Base-by-base conservation (phyloP, 805 yeast species). In the Hanseniaspora mollemarum region DNA sequence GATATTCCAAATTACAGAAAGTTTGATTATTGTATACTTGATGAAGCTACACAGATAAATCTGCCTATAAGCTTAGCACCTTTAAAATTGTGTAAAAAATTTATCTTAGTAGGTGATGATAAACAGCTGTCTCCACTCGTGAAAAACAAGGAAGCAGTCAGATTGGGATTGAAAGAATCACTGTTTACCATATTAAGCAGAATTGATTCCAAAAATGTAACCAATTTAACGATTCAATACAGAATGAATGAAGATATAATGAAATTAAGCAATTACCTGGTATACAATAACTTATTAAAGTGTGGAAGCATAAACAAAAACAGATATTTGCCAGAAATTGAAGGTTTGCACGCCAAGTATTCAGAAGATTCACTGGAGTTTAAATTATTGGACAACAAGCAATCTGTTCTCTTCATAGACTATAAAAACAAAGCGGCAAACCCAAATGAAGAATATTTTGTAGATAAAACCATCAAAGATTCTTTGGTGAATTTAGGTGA, bases 61-160 rank as follows among this genome's bases (percentile, higher is more conserved):
- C 72, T 90, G 72, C 98, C 99, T 0, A 73, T 85, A 5, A 83
- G 94, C 57, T 64, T 92, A 26, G 98, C 97, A 0, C 97, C 98
- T 0, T 63, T 92, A 43, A 65, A 87, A 29, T 76, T 75, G 56
- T 81, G 87, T 31, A 81, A 82, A 41, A 83, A 76, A 63, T 92
- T 90, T 62, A 74, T 92, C 1, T 71, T 92, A 54, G 96, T 92
- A n/a, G 99, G 99, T 9, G 99, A 92, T 62, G 97, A 92, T 63
- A 78, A 75, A 56, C 99, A 92, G 63, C 69, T 92, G 24, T 94
- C 96, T 2, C 98, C 99, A 0, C 69, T 92, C 46, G 87, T 92
- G 0, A 72, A 75, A 24, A 78, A 78, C 57, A 74, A 80, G 0
- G 74, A 73, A 18, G 95, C 96, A 0, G 72, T 72, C 49, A 57